Base-by-base conservation (phyloP, 495 filamentous ascomycete genomes). In the Acidiella bohemica region DNA sequence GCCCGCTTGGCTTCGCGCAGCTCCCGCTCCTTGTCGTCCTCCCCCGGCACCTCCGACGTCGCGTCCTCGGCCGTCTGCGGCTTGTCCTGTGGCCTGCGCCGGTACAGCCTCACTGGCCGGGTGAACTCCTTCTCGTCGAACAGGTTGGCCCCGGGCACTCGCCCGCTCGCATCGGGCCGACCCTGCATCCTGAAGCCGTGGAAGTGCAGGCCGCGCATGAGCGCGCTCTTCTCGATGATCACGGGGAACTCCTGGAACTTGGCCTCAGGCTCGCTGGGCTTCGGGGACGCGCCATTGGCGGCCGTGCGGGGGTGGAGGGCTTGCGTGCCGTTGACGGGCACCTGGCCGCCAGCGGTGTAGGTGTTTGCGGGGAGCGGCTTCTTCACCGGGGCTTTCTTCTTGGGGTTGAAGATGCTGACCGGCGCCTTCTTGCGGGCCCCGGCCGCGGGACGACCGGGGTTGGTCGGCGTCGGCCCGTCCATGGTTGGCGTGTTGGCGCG, bases 21-120 rank as follows among this genome's bases (percentile, higher is more conserved):
- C 57, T 88, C 86, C 12, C 79, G 70, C 42, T 88, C 81, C 36
- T 69, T 67, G 35, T 73, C 73, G 34, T 75, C 73, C 57, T 50
- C 58, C 64, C 62, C 65, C 20, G 75, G 54, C 57, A 50, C 58
- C 64, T 62, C 65, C 20, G 75, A 54, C 18, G 60, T 61, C 13
- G 49, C 59, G 11, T 46, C 39, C 4, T 51, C 48, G 7, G n/a
- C 28, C 2, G 13, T 62, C 58, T 22, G 56, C 41, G 7, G 75
- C 67, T 29, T 76, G 73, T 39, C 80, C 33, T 80, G 71, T n/a
- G 88, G 86, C 56, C 93, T 85, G 7, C 88, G 79, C 25, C 90
- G 79, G 57, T 94, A 86, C 31, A 96, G 61, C 13, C 83, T 71
- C 13, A 97, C 80, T 0, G 90, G 90, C 29, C 84, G 72, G 8